Percentiles rank a stretch among this genome's conserved stretches.
Evolutionary conservation across 2,329 filamentous ascomycete genomes (phyloP).

Genomic region (Hawksworthiomyces lignivorus): DNA sequence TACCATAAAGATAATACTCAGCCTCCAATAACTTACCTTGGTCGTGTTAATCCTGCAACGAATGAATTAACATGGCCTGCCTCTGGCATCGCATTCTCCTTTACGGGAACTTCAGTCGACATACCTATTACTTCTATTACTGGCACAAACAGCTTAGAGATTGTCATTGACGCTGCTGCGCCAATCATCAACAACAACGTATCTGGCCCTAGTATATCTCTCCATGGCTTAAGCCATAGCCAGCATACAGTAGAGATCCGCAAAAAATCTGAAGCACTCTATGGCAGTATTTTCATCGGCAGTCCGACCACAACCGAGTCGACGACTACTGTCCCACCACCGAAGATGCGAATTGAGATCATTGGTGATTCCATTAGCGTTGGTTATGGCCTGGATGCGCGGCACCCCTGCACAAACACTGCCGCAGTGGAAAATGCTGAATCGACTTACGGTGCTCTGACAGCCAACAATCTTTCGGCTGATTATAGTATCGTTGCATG

Average conservation of each 20-base stretch:
- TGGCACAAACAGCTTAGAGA: slow-evolving; percentile 26
- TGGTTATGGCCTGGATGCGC: slow-evolving; percentile 35
- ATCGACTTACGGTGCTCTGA: slow-evolving; percentile 34
- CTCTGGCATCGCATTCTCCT: slow-evolving; percentile 33
- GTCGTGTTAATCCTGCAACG: slow-evolving; percentile 30
- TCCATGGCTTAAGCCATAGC: slow-evolving; percentile 24
- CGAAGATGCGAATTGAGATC: slow-evolving; percentile 31
- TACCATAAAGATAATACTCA: too few relatives aligned
- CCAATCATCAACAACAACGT: slow-evolving; percentile 22
- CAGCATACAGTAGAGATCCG: slow-evolving; percentile 29
- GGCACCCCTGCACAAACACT: slow-evolving; percentile 30
- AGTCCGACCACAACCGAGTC: slow-evolving; percentile 15
- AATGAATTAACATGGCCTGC: slow-evolving; percentile 37
- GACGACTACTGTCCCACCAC: too few relatives aligned
- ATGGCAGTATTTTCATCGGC: slow-evolving; percentile 27
- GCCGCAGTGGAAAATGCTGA: slow-evolving; percentile 31
- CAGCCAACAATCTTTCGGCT: slow-evolving; percentile 31
- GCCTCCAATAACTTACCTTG: too few relatives aligned
- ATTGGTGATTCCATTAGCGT: slow-evolving; percentile 38
- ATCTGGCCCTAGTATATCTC: slow-evolving; percentile 22
- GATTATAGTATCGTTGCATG: slow-evolving; percentile 36
- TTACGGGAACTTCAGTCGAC: slow-evolving; percentile 30
- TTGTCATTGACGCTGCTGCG: slow-evolving; percentile 26
- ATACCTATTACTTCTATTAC: slow-evolving; percentile 24
- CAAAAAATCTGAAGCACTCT: slow-evolving; percentile 29